Conservation (phyloP, 129 eudicot species). For the Saussurea involucrata region DNA sequence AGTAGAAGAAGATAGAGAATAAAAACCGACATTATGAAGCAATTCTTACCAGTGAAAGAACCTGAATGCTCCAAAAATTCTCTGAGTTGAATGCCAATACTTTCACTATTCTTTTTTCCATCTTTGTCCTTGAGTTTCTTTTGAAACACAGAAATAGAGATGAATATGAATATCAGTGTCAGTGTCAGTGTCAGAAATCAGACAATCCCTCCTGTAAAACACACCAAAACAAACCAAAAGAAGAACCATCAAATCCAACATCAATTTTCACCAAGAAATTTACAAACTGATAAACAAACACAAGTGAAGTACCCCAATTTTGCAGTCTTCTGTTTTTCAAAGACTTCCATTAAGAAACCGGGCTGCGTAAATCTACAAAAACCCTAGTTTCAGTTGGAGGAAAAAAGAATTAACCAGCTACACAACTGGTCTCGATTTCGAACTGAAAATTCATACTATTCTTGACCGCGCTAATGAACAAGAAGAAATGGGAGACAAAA, state of each 20-base stretch:
- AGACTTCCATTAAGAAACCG: slow-evolving; percentile 87
- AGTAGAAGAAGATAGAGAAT: not conserved
- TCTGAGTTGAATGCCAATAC: slow-evolving; percentile 68
- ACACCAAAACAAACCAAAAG: not conserved
- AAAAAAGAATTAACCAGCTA: not conserved
- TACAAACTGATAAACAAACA: not conserved
- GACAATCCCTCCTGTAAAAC: slow-evolving; percentile 72
- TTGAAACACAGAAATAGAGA: too few relatives aligned
- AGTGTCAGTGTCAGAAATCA: too few relatives aligned
- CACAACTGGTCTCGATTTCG: not conserved
- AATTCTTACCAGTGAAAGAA: slow-evolving; percentile 63
- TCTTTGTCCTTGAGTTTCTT: slow-evolving; percentile 67
- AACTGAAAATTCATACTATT: not conserved
- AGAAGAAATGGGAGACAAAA: not conserved
- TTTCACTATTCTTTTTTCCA: slow-evolving; percentile 50
- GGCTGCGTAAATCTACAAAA: slow-evolving; percentile 62
- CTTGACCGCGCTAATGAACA: not conserved
- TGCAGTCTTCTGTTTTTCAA: slow-evolving; percentile 85
- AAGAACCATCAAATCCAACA: not conserved
- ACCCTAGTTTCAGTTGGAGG: not conserved
- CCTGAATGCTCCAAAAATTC: slow-evolving; percentile 89
- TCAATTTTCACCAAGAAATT: not conserved
- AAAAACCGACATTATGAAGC: slow-evolving; percentile 2
- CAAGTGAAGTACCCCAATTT: slow-evolving; percentile 68
- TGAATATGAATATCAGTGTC: too few relatives aligned